Evolutionary conservation across 768 basidiomycete species (phyloP), one percentile per base, ranked within the genome.

Genomic region (Suillus subluteus): DNA sequence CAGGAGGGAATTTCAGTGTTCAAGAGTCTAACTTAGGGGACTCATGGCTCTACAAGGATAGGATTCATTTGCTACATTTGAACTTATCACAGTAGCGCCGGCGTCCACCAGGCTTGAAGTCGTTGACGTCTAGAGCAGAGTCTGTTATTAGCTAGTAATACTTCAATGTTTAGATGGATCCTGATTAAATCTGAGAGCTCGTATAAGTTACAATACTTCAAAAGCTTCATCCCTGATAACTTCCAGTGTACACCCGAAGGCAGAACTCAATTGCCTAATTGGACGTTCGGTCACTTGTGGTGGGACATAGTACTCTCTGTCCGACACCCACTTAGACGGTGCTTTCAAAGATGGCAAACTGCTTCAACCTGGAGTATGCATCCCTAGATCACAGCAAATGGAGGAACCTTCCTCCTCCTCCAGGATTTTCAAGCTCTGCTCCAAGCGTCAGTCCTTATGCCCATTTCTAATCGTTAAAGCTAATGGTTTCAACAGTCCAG

Each of bases 361-460:
- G 41, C 59, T 76, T 70, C 66, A 62, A 70, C 50, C 76, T 79
- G 67, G 59, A 79, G 67, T 77, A 77, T 37, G 66, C 75, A 1
- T 76, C 76, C n/a, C 50, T 77, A 54, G 76, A 77, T 64, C 73
- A 74, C 48, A 66, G 72, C 15, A 77, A 89, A 80, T 90, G 87
- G 87, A 83, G 81, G 68, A 83, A 83, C 70, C 82, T 91, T 6
- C 85, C 87, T 0, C 84, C 88, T 32, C 90, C 90, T 0, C 90
- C 88, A 58, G 87, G 90, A n/a, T 91, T 91, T 78, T 79, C 86
- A 23, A 84, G 81, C 66, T 73, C 82, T 12, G 73, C 79, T 7
- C 70, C 67, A n/a, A 62, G 67, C 63, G 72, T 69, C 69, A 58
- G 72, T 69, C 43, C 61, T 37, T 7, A 21, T 61, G 35, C 58